Conservation (phyloP, 495 filamentous ascomycete species). For the Hamigera avellanea region DNA sequence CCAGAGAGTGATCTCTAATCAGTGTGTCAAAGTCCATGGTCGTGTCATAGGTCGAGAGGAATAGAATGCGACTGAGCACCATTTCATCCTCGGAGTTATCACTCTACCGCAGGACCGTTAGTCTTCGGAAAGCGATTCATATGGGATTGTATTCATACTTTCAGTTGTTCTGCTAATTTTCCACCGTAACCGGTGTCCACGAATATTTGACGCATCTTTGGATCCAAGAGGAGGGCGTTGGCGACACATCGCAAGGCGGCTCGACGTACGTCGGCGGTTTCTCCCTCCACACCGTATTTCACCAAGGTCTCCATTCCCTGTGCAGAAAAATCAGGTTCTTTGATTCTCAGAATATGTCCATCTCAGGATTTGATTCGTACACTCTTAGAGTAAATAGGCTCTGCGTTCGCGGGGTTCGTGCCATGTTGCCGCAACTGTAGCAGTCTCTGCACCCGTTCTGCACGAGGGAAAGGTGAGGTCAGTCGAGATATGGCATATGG, state of each 20-base stretch:
- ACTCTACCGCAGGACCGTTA: slow-evolving; percentile 26
- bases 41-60: slow-evolving; percentile 78
- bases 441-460: slow-evolving; percentile 53
- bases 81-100: slow-evolving; percentile 84
- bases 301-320: slow-evolving; percentile 68
- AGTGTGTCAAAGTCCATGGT: slow-evolving; percentile 54
- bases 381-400: slow-evolving; percentile 68
- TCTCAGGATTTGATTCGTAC: too few species aligned
- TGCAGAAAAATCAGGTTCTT: slow-evolving; percentile 7
- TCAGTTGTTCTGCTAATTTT: slow-evolving; percentile 59
- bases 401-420: slow-evolving; percentile 56
- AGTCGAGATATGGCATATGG: background rate
- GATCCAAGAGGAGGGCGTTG: slow-evolving; percentile 68
- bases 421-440: slow-evolving; percentile 72
- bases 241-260: slow-evolving; percentile 79
- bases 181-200: slow-evolving; percentile 65
- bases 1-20: slow-evolving; percentile 58
- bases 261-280: slow-evolving; percentile 50
- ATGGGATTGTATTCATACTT: slow-evolving; percentile 24
- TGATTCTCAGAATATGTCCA: too few species aligned
- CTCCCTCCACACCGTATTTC: slow-evolving; percentile 54
- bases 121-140: too few species aligned
- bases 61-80: slow-evolving; percentile 67
- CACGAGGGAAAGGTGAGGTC: background rate
- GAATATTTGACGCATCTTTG: slow-evolving; percentile 63